A percentile compares a stretch with the other conserved stretches of the same genome.
These are phyloP conservation scores for Oryza rufipogon DNA, from an alignment of 176 grass and related monocot species.

Conservation along the genomic window DNA sequence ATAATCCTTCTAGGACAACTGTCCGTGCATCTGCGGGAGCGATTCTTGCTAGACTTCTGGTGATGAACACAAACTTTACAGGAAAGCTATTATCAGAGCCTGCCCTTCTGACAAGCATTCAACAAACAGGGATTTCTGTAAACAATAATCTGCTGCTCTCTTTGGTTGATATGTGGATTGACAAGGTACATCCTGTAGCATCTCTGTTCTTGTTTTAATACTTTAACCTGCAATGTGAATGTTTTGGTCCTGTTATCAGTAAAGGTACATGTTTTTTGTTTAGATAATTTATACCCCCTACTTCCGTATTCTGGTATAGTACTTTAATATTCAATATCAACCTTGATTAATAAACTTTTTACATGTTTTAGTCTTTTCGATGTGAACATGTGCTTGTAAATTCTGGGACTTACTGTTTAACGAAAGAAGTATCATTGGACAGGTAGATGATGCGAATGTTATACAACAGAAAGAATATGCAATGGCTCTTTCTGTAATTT, in stretches of 20 bases:
- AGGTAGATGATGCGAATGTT: slow-evolving; percentile 84
- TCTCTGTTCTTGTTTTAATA: slow-evolving; percentile 9
- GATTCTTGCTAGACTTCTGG: slow-evolving; percentile 89
- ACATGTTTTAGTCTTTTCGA: slow-evolving; percentile 17
- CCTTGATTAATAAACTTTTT: slow-evolving; percentile 15
- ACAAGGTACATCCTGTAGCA: slow-evolving; percentile 65
- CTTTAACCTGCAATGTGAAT: slow-evolving; percentile 24
- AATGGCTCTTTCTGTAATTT: slow-evolving; percentile 88
- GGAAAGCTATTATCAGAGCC: slow-evolving; percentile 86
- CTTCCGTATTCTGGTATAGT: slow-evolving; percentile 13
- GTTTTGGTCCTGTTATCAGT: slow-evolving; percentile 20
- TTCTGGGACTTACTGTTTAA: slow-evolving; percentile 20
- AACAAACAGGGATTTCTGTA: slow-evolving; percentile 80
- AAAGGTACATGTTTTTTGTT: slow-evolving; percentile 23
- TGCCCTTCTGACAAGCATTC: slow-evolving; percentile 61
- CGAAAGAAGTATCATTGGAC: slow-evolving; percentile 39
- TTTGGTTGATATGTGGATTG: slow-evolving; percentile 90
- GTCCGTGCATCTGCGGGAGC: slow-evolving; percentile 80
- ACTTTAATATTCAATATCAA: slow-evolving; percentile 7
- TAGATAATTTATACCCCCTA: neutral
- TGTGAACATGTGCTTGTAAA: neutral
- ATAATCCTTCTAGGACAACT: slow-evolving; percentile 80
- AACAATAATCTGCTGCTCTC: slow-evolving; percentile 85
- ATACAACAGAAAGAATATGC: slow-evolving; percentile 83
- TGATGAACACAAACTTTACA: slow-evolving; percentile 95